Evolutionary conservation across 441 rosid genomes (phyloP).

Genomic region (Breynia disticha): DNA sequence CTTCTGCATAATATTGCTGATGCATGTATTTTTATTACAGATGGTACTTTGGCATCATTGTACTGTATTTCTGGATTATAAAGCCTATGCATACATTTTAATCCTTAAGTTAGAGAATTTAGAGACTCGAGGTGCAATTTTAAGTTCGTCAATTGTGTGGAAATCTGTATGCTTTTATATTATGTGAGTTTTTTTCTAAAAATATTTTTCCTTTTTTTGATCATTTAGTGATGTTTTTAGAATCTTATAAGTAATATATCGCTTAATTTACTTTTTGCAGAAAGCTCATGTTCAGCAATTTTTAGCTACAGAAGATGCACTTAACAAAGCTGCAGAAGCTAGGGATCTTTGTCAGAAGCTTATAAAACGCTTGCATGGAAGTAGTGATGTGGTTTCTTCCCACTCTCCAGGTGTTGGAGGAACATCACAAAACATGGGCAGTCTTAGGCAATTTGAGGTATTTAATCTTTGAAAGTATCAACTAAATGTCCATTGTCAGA

Average conservation of each 20-base stretch:
- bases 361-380: constrained; percentile 63
- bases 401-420: constrained; percentile 41
- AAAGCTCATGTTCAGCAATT: constrained; percentile 96
- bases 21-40: too few relatives aligned
- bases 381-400: constrained; percentile 47
- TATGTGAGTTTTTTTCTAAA: neutral
- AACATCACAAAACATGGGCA: constrained; percentile 52
- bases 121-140: too few relatives aligned
- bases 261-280: constrained; percentile 29
- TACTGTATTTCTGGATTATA: too few relatives aligned
- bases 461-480: constrained; percentile 5
- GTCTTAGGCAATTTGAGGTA: constrained; percentile 80
- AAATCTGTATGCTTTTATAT: too few relatives aligned
- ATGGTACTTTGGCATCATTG: neutral
- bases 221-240: neutral
- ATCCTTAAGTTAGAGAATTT: too few relatives aligned
- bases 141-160: too few relatives aligned
- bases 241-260: neutral
- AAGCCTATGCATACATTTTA: too few relatives aligned
- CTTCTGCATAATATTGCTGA: too few relatives aligned
- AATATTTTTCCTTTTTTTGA: neutral
- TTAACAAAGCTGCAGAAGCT: constrained; percentile 85
- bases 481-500: neutral
- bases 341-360: constrained; percentile 62
- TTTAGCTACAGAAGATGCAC: constrained; percentile 86